Evolutionary conservation across 2,329 filamentous ascomycete species (phyloP).

Genomic region (Calonectria multiphialidica): DNA sequence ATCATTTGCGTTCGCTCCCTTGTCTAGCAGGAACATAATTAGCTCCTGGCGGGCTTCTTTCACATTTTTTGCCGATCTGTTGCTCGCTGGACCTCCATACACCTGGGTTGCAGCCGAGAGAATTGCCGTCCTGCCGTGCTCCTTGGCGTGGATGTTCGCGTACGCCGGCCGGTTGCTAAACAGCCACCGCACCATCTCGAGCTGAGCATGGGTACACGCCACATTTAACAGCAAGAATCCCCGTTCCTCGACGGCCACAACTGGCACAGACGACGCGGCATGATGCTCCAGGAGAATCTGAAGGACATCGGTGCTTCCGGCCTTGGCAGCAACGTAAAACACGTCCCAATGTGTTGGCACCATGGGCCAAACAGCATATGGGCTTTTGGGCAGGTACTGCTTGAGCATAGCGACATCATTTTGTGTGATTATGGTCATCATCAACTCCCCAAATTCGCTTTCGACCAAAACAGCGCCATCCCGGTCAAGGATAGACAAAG

Average conservation of each 20-base stretch:
- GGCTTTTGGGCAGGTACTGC: not conserved
- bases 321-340: not conserved
- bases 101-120: not conserved
- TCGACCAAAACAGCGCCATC: not conserved
- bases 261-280: not conserved
- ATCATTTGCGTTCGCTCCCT: not conserved
- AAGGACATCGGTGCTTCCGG: not conserved
- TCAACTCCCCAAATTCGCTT: not conserved
- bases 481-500: not conserved
- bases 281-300: conserved; percentile 5
- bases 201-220: not conserved
- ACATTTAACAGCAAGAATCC: not conserved
- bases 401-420: not conserved
- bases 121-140: not conserved
- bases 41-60: not conserved
- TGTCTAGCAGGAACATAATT: not conserved
- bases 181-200: not conserved
- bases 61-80: not conserved
- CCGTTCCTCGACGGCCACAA: not conserved
- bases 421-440: not conserved
- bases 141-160: not conserved
- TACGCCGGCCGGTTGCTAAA: not conserved
- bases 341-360: not conserved
- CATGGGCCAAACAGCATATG: not conserved
- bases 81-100: too few species aligned